Evolutionary conservation across 1,284 basidiomycete genomes (phyloP).

Genomic region (Malassezia vespertilionis): DNA sequence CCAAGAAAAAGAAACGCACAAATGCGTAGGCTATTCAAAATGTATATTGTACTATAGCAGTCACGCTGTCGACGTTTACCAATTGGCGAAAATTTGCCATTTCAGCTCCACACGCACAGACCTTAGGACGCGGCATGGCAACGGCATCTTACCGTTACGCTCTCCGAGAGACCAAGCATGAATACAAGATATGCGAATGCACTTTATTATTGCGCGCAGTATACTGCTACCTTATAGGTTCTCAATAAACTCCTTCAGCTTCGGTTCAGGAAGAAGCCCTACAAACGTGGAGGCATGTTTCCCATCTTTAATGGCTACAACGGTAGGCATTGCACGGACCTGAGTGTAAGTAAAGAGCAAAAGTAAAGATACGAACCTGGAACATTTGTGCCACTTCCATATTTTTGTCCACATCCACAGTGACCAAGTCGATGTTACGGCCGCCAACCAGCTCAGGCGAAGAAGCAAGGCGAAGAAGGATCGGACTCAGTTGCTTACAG

Average conservation of each 20-base stretch:
- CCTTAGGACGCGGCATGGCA: too few species aligned
- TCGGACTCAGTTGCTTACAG: slow-evolving; percentile 33
- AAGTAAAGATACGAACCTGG: slow-evolving; percentile 6
- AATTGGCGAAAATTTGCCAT: too few species aligned
- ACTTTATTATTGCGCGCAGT: too few species aligned
- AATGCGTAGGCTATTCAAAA: not conserved
- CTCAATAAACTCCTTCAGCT: slow-evolving; percentile 29
- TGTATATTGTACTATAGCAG: slow-evolving; percentile 4
- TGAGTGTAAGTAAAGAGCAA: too few species aligned
- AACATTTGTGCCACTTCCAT: slow-evolving; percentile 24
- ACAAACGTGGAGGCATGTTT: slow-evolving; percentile 26
- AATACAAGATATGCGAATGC: too few species aligned
- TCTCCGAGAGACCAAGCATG: too few species aligned
- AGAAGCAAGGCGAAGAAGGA: slow-evolving; percentile 22
- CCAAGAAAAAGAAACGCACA: not conserved
- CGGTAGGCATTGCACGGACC: slow-evolving; percentile 32
- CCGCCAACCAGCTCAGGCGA: slow-evolving; percentile 19
- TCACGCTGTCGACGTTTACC: too few species aligned
- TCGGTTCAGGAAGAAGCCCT: slow-evolving; percentile 28
- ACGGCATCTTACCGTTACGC: too few species aligned
- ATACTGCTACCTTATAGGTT: slow-evolving; percentile 18
- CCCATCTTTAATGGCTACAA: slow-evolving; percentile 27
- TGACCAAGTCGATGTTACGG: slow-evolving; percentile 24
- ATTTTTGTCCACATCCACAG: slow-evolving; percentile 29
- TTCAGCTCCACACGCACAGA: too few species aligned